Conservation (phyloP, 1,284 basidiomycete genomes). For the Sutorius eximius region DNA sequence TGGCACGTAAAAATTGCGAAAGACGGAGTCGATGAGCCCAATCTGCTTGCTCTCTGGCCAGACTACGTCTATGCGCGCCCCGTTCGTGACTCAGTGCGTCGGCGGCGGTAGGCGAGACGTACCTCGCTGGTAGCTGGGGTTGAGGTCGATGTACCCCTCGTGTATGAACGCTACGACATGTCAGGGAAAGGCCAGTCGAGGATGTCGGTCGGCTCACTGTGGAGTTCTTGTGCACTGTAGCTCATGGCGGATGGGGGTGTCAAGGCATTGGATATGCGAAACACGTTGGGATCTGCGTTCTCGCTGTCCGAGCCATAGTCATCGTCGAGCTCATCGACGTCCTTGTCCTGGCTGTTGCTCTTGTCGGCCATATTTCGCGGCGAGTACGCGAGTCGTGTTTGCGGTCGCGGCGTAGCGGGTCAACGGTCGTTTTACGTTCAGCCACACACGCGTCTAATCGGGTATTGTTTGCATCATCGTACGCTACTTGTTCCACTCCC, state of each 20-base stretch:
- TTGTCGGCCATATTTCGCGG: constrained; percentile 20
- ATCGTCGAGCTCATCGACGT: constrained; percentile 53
- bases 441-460: constrained; percentile 18
- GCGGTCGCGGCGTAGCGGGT: neutral
- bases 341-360: constrained; percentile 32
- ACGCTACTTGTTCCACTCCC: constrained; percentile 30
- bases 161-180: constrained; percentile 53
- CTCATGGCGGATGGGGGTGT: constrained; percentile 37
- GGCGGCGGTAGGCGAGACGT: constrained; percentile 7
- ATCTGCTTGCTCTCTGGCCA: constrained; percentile 71
- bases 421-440: neutral
- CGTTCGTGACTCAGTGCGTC: constrained; percentile 1
- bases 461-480: neutral
- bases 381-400: neutral
- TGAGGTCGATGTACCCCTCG: constrained; percentile 61
- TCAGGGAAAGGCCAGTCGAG: constrained; percentile 3
- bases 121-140: constrained; percentile 71
- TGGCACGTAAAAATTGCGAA: constrained; percentile 70
- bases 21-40: constrained; percentile 73
- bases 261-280: constrained; percentile 49
- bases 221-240: constrained; percentile 49
- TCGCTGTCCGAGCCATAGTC: constrained; percentile 41
- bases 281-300: constrained; percentile 40
- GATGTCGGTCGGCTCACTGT: constrained; percentile 43
- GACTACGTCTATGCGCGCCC: constrained; percentile 54